Percentiles rank a stretch among this genome's conserved stretches.
These are phyloP conservation scores for Crithidia fasciculata DNA, from an alignment of 208 protist species.

Conservation along the genomic window DNA sequence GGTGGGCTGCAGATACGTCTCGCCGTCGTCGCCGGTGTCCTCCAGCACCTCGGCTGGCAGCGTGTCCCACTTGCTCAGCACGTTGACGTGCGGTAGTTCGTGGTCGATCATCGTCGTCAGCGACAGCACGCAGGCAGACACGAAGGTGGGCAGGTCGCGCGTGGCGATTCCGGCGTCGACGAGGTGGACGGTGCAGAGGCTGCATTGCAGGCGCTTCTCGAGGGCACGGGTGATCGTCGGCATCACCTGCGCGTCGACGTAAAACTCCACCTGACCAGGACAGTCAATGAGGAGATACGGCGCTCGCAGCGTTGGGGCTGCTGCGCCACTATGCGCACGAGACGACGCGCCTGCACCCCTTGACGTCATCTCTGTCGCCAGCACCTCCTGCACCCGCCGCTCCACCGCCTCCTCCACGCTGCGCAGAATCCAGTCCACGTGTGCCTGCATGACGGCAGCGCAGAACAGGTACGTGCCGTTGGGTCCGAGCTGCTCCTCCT, in stretches of 20 bases:
- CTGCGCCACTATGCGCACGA: neutral
- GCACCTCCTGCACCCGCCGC: constrained; percentile 61
- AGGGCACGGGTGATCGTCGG: constrained; percentile 80
- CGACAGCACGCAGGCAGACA: constrained; percentile 95
- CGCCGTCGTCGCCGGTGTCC: constrained; percentile 78
- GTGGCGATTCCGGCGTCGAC: constrained; percentile 95
- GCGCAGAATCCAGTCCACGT: constrained; percentile 76
- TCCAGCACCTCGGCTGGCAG: constrained; percentile 72
- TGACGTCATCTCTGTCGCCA: constrained; percentile 27
- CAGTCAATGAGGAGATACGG: constrained; percentile 97
- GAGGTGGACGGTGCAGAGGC: constrained; percentile 93
- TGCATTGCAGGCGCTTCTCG: constrained; percentile 66
- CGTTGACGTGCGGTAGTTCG: constrained; percentile 96
- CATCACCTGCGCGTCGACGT: constrained; percentile 94
- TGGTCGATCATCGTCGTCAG: constrained; percentile 97
- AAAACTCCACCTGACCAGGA: constrained; percentile 99
- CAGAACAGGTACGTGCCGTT: constrained; percentile 98
- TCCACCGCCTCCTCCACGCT: constrained; percentile 73
- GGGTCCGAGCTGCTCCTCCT: constrained; percentile 94
- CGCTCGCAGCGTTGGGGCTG: constrained; percentile 32
- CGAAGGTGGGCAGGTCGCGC: constrained; percentile 94
- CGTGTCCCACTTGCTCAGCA: constrained; percentile 97
- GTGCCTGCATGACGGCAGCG: constrained; percentile 93
- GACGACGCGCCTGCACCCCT: neutral
- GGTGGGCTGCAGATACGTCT: constrained; percentile 53